phyloP scores from a whole-genome alignment of 495 filamentous ascomycete species.

The Neurospora tetraspora region DNA sequence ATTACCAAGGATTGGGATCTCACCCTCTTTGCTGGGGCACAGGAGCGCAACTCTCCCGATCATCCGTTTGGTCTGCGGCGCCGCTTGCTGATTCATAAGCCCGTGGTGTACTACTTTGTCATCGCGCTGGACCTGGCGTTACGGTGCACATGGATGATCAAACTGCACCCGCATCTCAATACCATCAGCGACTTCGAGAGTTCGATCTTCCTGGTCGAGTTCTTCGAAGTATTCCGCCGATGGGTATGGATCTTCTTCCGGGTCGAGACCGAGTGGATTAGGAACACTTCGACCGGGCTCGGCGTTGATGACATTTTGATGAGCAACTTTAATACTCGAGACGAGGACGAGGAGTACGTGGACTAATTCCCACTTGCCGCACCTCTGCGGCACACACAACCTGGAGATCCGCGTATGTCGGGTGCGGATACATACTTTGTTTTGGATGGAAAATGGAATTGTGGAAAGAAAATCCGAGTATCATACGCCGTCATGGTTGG shows the following conservation, averaged over 20 bases:
- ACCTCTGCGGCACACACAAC: not conserved
- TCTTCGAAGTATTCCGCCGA: conserved; percentile 72
- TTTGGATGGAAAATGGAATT: not conserved
- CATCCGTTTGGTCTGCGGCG: conserved; percentile 71
- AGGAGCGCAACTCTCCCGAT: conserved; percentile 42
- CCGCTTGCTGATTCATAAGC: conserved; percentile 57
- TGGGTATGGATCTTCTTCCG: conserved; percentile 98
- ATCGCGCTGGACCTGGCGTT: conserved; percentile 70
- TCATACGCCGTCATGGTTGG: not conserved
- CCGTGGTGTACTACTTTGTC: conserved; percentile 68
- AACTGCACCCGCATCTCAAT: conserved; percentile 69
- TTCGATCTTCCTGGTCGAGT: conserved; percentile 74
- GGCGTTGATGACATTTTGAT: conserved; percentile 36
- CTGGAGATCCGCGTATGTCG: not conserved
- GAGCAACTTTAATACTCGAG: conserved; percentile 28
- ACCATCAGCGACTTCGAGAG: conserved; percentile 77
- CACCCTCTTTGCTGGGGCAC: conserved; percentile 52
- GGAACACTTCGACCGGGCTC: conserved; percentile 26
- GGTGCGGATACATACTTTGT: not conserved
- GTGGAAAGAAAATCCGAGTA: not conserved
- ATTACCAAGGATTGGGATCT: conserved; percentile 95
- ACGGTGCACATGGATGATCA: conserved; percentile 82
- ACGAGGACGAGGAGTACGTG: conserved; percentile 31
- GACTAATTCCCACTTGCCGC: not conserved
- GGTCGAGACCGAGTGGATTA: conserved; percentile 82